Evolutionary conservation across 257 asterid species (phyloP).

Genomic region (Nicotiana sylvestris): DNA sequence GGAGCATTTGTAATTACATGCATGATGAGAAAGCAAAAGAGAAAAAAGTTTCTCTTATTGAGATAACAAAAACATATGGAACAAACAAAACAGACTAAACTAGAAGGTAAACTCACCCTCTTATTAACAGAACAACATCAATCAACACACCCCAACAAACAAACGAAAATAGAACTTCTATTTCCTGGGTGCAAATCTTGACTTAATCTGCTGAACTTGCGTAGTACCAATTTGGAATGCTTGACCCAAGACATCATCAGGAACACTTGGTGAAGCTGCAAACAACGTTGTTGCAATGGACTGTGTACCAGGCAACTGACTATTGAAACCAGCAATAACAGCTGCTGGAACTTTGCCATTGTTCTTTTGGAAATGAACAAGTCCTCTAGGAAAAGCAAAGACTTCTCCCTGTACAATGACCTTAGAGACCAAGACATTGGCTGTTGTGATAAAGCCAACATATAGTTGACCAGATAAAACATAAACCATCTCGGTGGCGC

Average conservation of each 20-base stretch:
- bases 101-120: neutral
- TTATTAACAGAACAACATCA: neutral
- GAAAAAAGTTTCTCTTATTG: neutral
- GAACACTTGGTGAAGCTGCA: constrained; percentile 54
- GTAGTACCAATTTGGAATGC: constrained; percentile 51
- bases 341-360: constrained; percentile 52
- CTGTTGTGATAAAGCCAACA: constrained; percentile 84
- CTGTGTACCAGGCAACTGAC: constrained; percentile 77
- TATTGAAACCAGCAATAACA: constrained; percentile 66
- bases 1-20: too few species aligned
- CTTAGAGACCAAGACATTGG: constrained; percentile 51
- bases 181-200: constrained; percentile 52
- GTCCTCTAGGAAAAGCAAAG: constrained; percentile 63
- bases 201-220: constrained; percentile 62
- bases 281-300: constrained; percentile 57
- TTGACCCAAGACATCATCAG: constrained; percentile 55
- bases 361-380: constrained; percentile 83
- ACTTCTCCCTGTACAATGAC: constrained; percentile 56
- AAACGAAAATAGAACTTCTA: neutral
- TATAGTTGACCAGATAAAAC: constrained; percentile 65
- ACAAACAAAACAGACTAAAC: neutral
- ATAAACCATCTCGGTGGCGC: constrained; percentile 75
- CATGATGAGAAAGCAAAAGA: too few species aligned
- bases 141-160: neutral
- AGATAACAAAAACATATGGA: neutral